phyloP scores from a whole-genome alignment of 176 grass and related monocot species.

The Ensete glaucum region DNA sequence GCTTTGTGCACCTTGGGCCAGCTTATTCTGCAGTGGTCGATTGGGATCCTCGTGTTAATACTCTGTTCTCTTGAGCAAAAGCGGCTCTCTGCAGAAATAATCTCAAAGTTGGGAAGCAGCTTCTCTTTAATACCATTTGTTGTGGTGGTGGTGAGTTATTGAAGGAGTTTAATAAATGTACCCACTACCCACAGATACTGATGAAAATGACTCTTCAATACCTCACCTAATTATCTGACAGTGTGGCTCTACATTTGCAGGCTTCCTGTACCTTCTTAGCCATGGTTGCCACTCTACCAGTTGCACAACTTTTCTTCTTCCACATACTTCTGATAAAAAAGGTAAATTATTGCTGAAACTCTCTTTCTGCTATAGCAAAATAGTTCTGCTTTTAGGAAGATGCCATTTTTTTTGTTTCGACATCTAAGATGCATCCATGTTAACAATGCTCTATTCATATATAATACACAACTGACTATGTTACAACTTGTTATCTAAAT shows the following conservation, averaged over 20 bases:
- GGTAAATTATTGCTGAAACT: neutral
- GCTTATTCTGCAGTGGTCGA: conserved; percentile 80
- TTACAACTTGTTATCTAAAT: neutral
- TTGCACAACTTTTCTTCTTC: conserved; percentile 18
- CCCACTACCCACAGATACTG: too few species aligned
- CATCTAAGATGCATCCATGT: neutral
- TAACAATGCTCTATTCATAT: neutral
- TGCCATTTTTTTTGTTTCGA: neutral
- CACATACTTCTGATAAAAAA: conserved; percentile 25
- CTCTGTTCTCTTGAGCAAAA: conserved; percentile 63
- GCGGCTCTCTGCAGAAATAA: conserved; percentile 60
- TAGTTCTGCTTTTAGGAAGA: neutral
- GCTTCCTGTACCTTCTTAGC: conserved; percentile 11
- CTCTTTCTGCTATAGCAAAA: neutral
- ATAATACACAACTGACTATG: neutral
- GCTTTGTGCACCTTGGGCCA: conserved; percentile 69
- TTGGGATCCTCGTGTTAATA: conserved; percentile 64
- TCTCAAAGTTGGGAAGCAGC: conserved; percentile 83
- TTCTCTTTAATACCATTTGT: conserved; percentile 77
- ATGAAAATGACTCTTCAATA: conserved; percentile 20
- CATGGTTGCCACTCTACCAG: conserved; percentile 17
- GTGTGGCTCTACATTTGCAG: neutral
- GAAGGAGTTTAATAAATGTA: neutral
- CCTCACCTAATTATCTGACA: neutral
- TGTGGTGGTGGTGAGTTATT: conserved; percentile 75